Evolutionary conservation across 2,329 filamentous ascomycete genomes (phyloP), one percentile per base, ranked within the genome.

Genomic region (Ascomycota sp.): DNA sequence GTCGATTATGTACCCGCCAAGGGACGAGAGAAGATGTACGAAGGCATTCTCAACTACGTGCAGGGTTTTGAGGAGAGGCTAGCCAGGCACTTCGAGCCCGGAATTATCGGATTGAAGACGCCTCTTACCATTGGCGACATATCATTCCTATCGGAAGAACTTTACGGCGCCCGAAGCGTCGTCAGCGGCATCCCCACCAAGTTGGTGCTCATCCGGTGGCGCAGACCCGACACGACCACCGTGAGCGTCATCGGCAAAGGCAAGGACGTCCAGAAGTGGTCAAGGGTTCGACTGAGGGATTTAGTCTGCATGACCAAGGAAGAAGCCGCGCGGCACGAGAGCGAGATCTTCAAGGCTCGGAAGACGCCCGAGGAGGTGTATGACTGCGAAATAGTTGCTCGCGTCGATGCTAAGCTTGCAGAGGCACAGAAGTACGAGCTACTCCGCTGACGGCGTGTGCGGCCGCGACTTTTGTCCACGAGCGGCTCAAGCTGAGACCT

Each of bases 221-320:
- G 63, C 36, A 72, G 63, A 38, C 82, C 79, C 0, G 52, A 53
- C 7, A 51, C 50, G 19, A 64, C 65, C 17, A 78, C 69, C 38
- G 58, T 67, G 33, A 55, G 65, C 28, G 55, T 51, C 10, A 58
- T 81, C 10, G 75, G 83, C 25, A 59, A 68, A 31, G 63, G 63
- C 21, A 67, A 69, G 25, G 63, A 73, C n/a, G 70, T 74, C 15
- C 85, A 95, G 49, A 91, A 79, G 44, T 71, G 65, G 27, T 74
- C 79, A n/a, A 65, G 62, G 3, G 40, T 95, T 4, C 52, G 61
- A 21, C 52, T 86, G 40, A 61, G 65, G 20, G 75, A 92, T 27
- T 47, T 94, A 35, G 83, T 93, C 0, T 79, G 78, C 42, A 81
- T 94, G 80, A 94, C 85, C 1, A 92, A 85, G 49, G 85, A 94